phyloP scores from a whole-genome alignment of 2,329 filamentous ascomycete species.

The Salinomyces thailandicus region DNA sequence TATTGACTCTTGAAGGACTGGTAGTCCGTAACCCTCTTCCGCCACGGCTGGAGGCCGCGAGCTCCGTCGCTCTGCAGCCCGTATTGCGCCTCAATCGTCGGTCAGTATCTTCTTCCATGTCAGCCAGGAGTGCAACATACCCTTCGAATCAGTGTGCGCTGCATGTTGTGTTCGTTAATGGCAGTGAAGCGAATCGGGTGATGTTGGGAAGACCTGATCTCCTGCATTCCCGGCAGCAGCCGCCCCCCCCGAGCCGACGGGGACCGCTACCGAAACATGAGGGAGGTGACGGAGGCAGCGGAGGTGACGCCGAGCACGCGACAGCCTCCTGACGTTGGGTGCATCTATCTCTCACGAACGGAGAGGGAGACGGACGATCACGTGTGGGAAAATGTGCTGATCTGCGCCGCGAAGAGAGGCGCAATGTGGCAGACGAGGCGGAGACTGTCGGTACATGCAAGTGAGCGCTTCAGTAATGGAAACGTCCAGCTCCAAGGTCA shows the following conservation, averaged over 20 bases:
- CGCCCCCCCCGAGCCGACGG: too few species aligned
- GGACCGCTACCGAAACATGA: too few species aligned
- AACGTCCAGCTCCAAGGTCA: conserved; percentile 40
- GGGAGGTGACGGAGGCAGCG: too few species aligned
- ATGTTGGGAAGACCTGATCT: not conserved
- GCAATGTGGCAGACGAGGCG: conserved; percentile 17
- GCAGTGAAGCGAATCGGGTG: not conserved
- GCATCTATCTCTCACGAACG: too few species aligned
- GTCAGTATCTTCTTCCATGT: too few species aligned
- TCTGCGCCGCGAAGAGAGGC: conserved; percentile 6
- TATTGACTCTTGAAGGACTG: conserved; percentile 47
- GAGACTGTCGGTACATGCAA: conserved; percentile 5
- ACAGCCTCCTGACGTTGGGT: too few species aligned
- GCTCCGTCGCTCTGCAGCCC: conserved; percentile 15
- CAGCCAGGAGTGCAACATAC: conserved; percentile 11
- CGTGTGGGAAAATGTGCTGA: not conserved
- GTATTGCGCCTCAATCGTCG: conserved; percentile 12
- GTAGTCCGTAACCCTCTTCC: conserved; percentile 28
- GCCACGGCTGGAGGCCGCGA: conserved; percentile 24
- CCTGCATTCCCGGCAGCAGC: not conserved
- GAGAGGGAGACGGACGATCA: not conserved
- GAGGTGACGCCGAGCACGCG: too few species aligned
- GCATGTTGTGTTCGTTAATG: conserved; percentile 16
- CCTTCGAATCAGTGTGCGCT: conserved; percentile 20
- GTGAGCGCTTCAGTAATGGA: conserved; percentile 24